These are phyloP conservation scores for Phanerodontia chrysosporium DNA, from an alignment of 768 basidiomycete genomes.

Conservation along the genomic window DNA sequence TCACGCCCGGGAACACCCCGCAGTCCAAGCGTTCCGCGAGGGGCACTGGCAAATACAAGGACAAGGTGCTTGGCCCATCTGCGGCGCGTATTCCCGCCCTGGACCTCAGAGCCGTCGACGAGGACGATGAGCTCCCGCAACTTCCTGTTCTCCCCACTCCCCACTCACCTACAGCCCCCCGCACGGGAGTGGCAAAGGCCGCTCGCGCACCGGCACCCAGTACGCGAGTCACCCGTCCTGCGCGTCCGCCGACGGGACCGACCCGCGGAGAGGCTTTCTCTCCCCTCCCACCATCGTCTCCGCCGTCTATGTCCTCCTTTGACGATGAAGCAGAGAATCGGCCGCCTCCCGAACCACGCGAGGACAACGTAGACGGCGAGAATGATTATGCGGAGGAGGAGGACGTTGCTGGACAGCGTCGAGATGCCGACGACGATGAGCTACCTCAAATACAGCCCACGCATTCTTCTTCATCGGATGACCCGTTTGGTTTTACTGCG, in stretches of 20 bases:
- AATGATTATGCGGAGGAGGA: slow-evolving; percentile 6
- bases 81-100: slow-evolving; percentile 12
- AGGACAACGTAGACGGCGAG: slow-evolving; percentile 1
- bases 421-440: neutral
- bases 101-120: slow-evolving; percentile 1
- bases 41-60: neutral
- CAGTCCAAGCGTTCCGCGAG: slow-evolving; percentile 12
- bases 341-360: neutral
- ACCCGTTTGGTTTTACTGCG: slow-evolving; percentile 27
- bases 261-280: slow-evolving; percentile 13
- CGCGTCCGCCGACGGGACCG: neutral
- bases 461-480: slow-evolving; percentile 11
- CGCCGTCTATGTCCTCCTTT: slow-evolving; percentile 16
- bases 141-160: neutral
- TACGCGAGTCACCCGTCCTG: neutral
- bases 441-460: neutral
- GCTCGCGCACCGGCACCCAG: neutral
- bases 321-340: slow-evolving; percentile 3
- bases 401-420: neutral
- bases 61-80: neutral
- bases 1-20: slow-evolving; percentile 24
- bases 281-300: slow-evolving; percentile 25
- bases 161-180: neutral
- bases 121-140: neutral
- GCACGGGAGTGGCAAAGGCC: neutral